Base-by-base conservation (phyloP, 2,329 filamentous ascomycete species). In the Aspergillus terreus region DNA sequence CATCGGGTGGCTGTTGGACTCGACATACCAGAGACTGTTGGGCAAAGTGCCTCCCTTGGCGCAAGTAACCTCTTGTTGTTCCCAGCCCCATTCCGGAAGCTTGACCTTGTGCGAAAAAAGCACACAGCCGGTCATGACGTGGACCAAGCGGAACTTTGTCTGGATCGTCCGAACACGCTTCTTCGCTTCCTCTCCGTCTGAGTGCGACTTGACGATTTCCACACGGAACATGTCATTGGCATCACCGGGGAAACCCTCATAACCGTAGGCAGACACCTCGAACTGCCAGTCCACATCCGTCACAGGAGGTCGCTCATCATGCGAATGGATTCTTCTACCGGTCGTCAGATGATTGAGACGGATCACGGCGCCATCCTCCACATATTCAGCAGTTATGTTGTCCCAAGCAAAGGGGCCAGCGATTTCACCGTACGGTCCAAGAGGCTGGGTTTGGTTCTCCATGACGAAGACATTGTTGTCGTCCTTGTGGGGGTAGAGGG, bases 91-190 rank as follows among this genome's bases (percentile, higher is more conserved):
- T 2, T 95, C 91, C 3, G 94, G 94, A 52, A 99, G 85, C 78
- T 99, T 99, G 69, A 97, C 92, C 77, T 96, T 97, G 81, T 99
- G 94, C 0, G 92, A 97, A 79, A 99, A 99, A 21, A 99, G 80
- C 11, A 87, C 88, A 68, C 94, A 99, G 44, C 92, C 92, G 57
- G 91, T 96, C 94, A 99, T 97, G 69, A 96, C 76, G 68, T 99
- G 94, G 32, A 97, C 82, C 42, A 99, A 86, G 67, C 85, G 88
- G 78, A 99, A 99, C 76, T 97, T 97, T 63, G 91, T 91, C 75
- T 99, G 86, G 58, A 99, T 97, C 25, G 94, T 96, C 53, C 94
- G 85, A 46, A 99, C 69, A 30, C 92, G 86, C 63, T 88, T 83
- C 78, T 95, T 95, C 51, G 92, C 90, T 52, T 85, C 77, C 17